Percentiles rank a stretch among this genome's conserved stretches.
These are phyloP conservation scores for Epithemia pelagica DNA, from an alignment of 108 stramenopile species.

Conservation along the genomic window DNA sequence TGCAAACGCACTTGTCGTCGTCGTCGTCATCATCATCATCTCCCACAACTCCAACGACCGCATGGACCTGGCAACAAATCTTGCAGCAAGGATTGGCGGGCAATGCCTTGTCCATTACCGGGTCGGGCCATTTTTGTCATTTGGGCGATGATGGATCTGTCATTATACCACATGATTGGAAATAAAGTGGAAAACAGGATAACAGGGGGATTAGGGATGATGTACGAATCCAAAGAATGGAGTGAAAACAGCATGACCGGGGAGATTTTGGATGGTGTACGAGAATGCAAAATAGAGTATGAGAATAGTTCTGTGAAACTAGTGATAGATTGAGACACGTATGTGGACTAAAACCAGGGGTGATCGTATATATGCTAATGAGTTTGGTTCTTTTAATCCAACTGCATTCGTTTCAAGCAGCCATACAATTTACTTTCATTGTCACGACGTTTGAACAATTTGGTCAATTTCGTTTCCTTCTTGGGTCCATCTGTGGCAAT, in stretches of 20 bases:
- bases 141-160: slow-evolving; percentile 76
- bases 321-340: no score
- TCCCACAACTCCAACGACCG: background rate
- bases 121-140: slow-evolving; percentile 58
- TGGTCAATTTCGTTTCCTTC: slow-evolving; percentile 62
- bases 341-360: no score
- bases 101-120: slow-evolving; percentile 46
- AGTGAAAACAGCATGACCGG: no score
- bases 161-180: slow-evolving; percentile 63
- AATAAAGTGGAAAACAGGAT: no score
- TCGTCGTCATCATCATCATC: background rate
- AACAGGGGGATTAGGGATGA: no score
- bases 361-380: no score
- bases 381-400: no score
- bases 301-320: no score
- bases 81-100: slow-evolving; percentile 42
- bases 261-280: no score
- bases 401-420: slow-evolving; percentile 24
- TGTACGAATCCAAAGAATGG: no score
- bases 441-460: slow-evolving; percentile 81
- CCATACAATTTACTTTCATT: slow-evolving; percentile 57
- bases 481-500: slow-evolving; percentile 56
- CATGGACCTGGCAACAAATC: slow-evolving; percentile 2
- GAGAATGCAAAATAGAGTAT: no score
- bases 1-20: slow-evolving; percentile 20